These are phyloP conservation scores for Escovopsis sp. DNA, from an alignment of 2,329 filamentous ascomycete genomes.

Conservation along the genomic window DNA sequence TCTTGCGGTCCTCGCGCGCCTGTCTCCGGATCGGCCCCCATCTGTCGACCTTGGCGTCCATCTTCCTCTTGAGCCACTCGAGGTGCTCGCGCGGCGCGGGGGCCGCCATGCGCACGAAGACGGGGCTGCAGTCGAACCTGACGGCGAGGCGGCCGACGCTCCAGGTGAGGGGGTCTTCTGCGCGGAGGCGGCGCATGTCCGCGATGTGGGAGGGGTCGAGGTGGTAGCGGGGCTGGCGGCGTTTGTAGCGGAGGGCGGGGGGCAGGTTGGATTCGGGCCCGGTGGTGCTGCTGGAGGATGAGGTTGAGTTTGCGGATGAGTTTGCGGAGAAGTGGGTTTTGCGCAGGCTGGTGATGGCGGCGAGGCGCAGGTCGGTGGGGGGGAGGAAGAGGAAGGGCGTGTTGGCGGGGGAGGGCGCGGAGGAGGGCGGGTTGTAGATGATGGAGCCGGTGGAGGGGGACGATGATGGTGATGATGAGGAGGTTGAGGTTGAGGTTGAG, in stretches of 20 bases:
- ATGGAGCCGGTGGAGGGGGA: slow-evolving; percentile 25
- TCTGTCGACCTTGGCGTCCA: slow-evolving; percentile 33
- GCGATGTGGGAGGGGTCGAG: slow-evolving; percentile 39
- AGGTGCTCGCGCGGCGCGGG: slow-evolving; percentile 33
- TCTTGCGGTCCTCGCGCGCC: slow-evolving; percentile 40
- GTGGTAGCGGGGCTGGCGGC: slow-evolving; percentile 31
- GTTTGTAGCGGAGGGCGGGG: slow-evolving; percentile 20
- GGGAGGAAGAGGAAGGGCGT: slow-evolving; percentile 55
- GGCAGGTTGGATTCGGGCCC: slow-evolving; percentile 27
- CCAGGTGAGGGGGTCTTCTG: slow-evolving; percentile 39
- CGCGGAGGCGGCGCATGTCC: slow-evolving; percentile 43
- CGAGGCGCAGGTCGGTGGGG: slow-evolving; percentile 37
- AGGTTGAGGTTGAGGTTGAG: no score
- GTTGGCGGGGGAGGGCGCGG: slow-evolving; percentile 42
- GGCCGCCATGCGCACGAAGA: slow-evolving; percentile 46
- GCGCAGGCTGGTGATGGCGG: slow-evolving; percentile 26
- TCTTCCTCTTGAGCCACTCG: slow-evolving; percentile 27
- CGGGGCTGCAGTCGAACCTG: slow-evolving; percentile 39
- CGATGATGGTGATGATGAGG: no score
- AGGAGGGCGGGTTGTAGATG: slow-evolving; percentile 43
- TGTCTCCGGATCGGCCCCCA: slow-evolving; percentile 43
- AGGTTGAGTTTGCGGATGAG: slow-evolving; percentile 48
- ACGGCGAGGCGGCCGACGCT: slow-evolving; percentile 36
- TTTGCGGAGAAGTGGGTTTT: slow-evolving; percentile 36
- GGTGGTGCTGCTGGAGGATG: slow-evolving; percentile 46